Percentiles rank a stretch among this genome's conserved stretches.
These are phyloP conservation scores for Wallacemonas sp. DNA, from an alignment of 208 protist species.

Conservation along the genomic window DNA sequence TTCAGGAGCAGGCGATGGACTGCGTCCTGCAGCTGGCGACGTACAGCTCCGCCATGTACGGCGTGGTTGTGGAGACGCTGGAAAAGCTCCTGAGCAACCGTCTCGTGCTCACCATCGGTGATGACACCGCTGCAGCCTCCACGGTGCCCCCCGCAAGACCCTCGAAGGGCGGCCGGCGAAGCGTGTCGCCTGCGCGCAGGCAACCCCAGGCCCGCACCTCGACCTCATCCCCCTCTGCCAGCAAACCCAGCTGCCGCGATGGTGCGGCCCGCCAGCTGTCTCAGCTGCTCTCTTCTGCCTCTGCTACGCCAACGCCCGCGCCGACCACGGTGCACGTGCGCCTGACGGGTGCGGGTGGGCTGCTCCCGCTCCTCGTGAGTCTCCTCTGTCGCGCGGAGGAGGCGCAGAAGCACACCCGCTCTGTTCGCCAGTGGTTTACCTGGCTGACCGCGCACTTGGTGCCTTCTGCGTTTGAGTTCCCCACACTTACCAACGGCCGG, in stretches of 20 bases:
- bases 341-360: conserved; percentile 16
- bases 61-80: conserved; percentile 51
- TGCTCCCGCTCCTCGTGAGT: conserved; percentile 65
- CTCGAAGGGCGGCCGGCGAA: background rate
- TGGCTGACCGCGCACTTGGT: conserved; percentile 60
- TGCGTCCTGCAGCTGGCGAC: conserved; percentile 70
- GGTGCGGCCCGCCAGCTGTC: too few relatives aligned
- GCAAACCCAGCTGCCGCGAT: background rate
- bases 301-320: conserved; percentile 16
- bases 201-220: background rate
- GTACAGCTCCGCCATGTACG: conserved; percentile 67
- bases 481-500: conserved; percentile 48
- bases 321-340: conserved; percentile 17
- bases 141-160: background rate
- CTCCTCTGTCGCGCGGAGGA: conserved; percentile 56
- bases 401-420: conserved; percentile 55
- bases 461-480: conserved; percentile 69
- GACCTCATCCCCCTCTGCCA: conserved; percentile 1
- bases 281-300: too few relatives aligned
- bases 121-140: background rate
- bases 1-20: conserved; percentile 60
- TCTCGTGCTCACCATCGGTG: background rate
- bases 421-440: conserved; percentile 62
- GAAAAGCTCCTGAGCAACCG: conserved; percentile 24
- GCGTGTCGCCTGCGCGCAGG: background rate